phyloP scores from a whole-genome alignment of 345 rosid genomes.

The Moricandia arvensis region DNA sequence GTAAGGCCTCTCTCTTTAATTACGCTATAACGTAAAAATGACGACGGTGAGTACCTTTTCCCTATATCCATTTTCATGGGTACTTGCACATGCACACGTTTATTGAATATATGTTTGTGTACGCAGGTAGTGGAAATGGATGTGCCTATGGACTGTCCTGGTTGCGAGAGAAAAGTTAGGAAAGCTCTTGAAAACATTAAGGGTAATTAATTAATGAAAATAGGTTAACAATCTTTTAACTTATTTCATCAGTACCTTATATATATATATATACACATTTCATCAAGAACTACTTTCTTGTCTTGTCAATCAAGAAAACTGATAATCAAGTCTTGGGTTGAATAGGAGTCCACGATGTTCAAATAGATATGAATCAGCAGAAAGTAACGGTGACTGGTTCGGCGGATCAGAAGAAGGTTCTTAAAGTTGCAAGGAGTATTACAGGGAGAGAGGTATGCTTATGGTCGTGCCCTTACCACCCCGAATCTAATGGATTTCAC shows the following conservation, averaged over 20 bases:
- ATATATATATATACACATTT: neutral
- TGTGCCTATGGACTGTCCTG: slow-evolving; percentile 74
- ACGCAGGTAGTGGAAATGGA: slow-evolving; percentile 60
- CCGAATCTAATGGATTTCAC: slow-evolving; percentile 41
- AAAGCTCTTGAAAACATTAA: slow-evolving; percentile 58
- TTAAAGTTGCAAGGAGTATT: slow-evolving; percentile 52
- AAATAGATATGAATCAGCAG: slow-evolving; percentile 57
- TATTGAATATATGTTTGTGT: neutral
- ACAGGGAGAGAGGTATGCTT: slow-evolving; percentile 60
- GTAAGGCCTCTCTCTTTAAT: slow-evolving; percentile 1
- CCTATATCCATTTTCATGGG: neutral
- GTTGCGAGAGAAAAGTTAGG: slow-evolving; percentile 61
- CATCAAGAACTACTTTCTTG: slow-evolving; percentile 3
- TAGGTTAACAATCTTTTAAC: neutral
- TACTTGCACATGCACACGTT: neutral
- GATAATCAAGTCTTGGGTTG: neutral
- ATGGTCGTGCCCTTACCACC: slow-evolving; percentile 67
- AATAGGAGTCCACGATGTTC: slow-evolving; percentile 65
- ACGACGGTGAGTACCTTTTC: slow-evolving; percentile 38
- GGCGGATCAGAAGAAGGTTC: slow-evolving; percentile 60
- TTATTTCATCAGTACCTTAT: neutral
- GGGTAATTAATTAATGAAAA: slow-evolving; percentile 39
- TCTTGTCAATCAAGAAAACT: slow-evolving; percentile 16
- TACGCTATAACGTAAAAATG: slow-evolving; percentile 13
- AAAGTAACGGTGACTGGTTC: slow-evolving; percentile 82